Conservation (phyloP, 148 eudicot genomes). For the Diospyros lotus region DNA sequence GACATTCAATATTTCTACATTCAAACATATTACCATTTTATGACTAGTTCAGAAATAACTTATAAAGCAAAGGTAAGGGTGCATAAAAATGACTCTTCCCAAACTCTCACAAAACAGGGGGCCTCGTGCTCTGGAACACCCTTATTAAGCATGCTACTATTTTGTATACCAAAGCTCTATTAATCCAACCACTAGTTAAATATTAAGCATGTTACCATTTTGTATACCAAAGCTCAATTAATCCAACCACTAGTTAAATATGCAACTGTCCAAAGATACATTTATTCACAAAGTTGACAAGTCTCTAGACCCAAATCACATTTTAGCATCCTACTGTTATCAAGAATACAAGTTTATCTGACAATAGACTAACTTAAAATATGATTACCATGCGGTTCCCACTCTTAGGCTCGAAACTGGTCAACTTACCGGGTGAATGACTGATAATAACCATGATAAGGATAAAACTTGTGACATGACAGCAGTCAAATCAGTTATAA, state of each 20-base stretch:
- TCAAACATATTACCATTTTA: too few species aligned
- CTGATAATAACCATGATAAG: background rate
- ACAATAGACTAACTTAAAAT: background rate
- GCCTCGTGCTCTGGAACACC: too few species aligned
- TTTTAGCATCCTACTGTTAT: background rate
- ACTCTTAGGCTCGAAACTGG: background rate
- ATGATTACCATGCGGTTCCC: background rate
- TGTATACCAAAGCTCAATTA: background rate
- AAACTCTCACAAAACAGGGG: too few species aligned
- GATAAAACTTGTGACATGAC: background rate
- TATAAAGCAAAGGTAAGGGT: too few species aligned
- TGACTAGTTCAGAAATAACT: too few species aligned
- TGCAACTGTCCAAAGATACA: background rate
- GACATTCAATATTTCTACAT: too few species aligned
- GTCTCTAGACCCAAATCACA: background rate
- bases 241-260: background rate
- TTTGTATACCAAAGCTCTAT: background rate
- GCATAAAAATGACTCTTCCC: too few species aligned
- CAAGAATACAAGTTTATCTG: too few species aligned
- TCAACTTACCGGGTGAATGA: background rate
- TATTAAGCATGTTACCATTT: background rate
- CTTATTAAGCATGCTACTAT: too few species aligned
- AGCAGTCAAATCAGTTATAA: background rate
- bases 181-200: background rate
- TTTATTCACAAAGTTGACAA: background rate